These are phyloP conservation scores for Shiraia bambusicola DNA, from an alignment of 2,329 filamentous ascomycete genomes.

Conservation along the genomic window DNA sequence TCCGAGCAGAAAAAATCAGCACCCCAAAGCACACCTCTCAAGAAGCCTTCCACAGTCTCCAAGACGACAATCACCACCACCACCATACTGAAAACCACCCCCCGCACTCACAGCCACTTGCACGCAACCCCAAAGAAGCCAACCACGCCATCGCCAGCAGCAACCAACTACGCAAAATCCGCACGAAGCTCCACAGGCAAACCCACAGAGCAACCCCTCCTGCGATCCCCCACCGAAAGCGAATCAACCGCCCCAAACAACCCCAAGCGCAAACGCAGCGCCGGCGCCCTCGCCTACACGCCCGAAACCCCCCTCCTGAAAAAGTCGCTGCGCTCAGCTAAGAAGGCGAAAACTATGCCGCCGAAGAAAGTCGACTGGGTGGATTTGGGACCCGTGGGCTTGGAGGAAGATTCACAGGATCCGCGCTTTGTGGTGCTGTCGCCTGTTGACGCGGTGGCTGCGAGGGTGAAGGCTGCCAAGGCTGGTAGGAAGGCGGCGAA, in stretches of 20 bases:
- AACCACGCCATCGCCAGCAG: too few species aligned
- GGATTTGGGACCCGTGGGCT: not conserved
- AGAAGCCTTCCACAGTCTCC: not conserved
- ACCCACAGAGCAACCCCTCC: not conserved
- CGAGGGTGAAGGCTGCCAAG: not conserved
- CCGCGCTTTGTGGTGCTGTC: not conserved
- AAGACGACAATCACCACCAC: too few species aligned
- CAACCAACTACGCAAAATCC: too few species aligned
- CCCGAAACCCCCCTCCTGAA: not conserved
- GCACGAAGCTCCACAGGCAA: not conserved
- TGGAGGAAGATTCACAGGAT: slow-evolving; percentile 3
- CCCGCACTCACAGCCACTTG: too few species aligned
- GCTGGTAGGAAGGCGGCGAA: not conserved
- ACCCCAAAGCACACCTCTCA: not conserved
- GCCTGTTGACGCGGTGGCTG: not conserved
- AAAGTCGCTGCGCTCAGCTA: not conserved
- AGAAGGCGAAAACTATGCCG: not conserved
- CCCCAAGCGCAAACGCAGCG: slow-evolving; percentile 2
- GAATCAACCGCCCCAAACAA: not conserved
- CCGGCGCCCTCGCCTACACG: slow-evolving; percentile 1
- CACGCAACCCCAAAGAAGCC: too few species aligned
- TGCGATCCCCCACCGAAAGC: not conserved
- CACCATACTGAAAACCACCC: too few species aligned
- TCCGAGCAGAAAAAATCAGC: not conserved
- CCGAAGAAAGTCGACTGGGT: not conserved